Percentiles rank a stretch among this genome's conserved stretches.
phyloP scores from a whole-genome alignment of 2,329 filamentous ascomycete species.

The Alternaria panax region DNA sequence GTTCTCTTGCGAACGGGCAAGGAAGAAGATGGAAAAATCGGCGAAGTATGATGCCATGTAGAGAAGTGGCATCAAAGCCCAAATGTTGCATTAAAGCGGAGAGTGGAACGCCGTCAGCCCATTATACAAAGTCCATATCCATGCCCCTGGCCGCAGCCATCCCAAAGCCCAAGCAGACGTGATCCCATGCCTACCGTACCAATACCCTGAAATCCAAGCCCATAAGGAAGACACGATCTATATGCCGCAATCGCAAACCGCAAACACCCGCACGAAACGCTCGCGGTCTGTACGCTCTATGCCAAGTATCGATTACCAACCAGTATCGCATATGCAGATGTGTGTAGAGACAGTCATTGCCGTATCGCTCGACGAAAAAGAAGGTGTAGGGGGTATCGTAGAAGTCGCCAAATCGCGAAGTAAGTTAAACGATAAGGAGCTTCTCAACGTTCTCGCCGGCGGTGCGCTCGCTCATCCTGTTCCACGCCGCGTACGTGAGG shows the following conservation, averaged over 20 bases:
- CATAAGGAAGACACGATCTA: not conserved
- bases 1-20: no score
- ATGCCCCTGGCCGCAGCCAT: not conserved
- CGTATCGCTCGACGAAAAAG: not conserved
- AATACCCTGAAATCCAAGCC: not conserved
- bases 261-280: not conserved
- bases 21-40: no score
- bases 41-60: not conserved
- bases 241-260: not conserved
- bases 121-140: not conserved
- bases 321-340: not conserved
- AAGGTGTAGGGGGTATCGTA: slow-evolving; percentile 8
- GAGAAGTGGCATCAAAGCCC: not conserved
- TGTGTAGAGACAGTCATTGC: not conserved
- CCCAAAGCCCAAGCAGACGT: not conserved
- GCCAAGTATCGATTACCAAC: not conserved
- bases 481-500: slow-evolving; percentile 39
- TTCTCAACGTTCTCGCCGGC: slow-evolving; percentile 41
- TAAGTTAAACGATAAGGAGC: slow-evolving; percentile 30
- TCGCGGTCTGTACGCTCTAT: not conserved
- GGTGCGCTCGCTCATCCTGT: slow-evolving; percentile 37
- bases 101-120: not conserved
- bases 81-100: not conserved
- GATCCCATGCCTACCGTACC: not conserved
- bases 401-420: not conserved